phyloP scores from a whole-genome alignment of 75 land plant species.

The Pinus albicaulis region DNA sequence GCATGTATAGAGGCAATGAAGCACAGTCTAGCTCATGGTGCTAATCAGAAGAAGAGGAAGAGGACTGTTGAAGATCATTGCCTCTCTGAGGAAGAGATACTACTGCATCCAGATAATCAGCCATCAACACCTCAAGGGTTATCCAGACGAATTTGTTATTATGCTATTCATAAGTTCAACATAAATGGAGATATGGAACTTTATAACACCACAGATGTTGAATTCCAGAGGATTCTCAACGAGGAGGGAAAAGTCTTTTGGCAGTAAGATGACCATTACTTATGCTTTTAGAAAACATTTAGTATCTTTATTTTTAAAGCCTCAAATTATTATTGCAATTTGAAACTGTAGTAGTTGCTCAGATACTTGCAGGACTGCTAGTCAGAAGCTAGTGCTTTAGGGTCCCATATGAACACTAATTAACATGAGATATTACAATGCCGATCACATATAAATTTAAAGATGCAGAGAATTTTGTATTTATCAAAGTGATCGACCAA shows the following conservation, averaged over 20 bases:
- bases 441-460: not conserved
- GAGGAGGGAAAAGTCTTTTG: conserved; percentile 22
- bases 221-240: conserved; percentile 13
- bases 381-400: not conserved
- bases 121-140: conserved; percentile 17
- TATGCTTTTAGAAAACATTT: not conserved
- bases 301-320: not conserved
- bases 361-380: not conserved
- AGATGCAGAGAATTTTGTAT: not conserved
- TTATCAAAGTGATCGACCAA: not conserved
- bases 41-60: conserved; percentile 20
- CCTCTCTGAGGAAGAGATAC: conserved; percentile 18
- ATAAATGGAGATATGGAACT: conserved; percentile 23
- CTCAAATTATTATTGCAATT: not conserved
- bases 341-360: not conserved
- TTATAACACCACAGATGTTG: conserved; percentile 23
- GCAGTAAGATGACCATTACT: conserved; percentile 16
- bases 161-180: conserved; percentile 20
- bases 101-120: conserved; percentile 19
- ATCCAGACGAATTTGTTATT: conserved; percentile 21
- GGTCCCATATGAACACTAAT: not conserved
- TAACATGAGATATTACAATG: not conserved
- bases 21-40: conserved; percentile 15
- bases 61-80: conserved; percentile 10
- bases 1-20: conserved; percentile 29